Base-by-base conservation (phyloP, 2,329 filamentous ascomycete species). In the Hyphodiscus sp. region DNA sequence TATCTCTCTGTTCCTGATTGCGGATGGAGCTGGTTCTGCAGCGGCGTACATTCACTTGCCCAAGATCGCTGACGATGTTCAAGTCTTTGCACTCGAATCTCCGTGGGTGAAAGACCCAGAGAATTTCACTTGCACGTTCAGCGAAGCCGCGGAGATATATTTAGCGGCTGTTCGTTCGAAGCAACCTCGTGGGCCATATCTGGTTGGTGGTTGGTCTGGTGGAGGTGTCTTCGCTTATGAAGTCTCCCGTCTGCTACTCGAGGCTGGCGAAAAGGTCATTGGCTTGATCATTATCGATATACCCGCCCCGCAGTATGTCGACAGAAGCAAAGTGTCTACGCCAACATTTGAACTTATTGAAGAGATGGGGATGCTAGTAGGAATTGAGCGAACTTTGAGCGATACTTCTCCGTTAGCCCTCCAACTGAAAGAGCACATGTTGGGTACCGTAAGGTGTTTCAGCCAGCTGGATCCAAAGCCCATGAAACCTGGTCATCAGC, bases 211-310 rank as follows among this genome's bases (percentile, higher is more conserved):
- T 29, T 71, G 68, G 68, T 70, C 68, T 13, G 63, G 65, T 15
- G 70, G 70, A 19, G 70, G 67, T 41, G 65, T 70, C 20, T 65
- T 67, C 52, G 68, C 70, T 16, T 71, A 70, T 56, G 67, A 70
- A 52, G 67, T 67, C 9, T 61, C 65, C 10, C 52, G 63, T 38
- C 65, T 62, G 45, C 59, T 69, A 4, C 29, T 60, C 33, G 45
- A 56, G 1, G 51, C 50, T 18, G 60, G 59, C 13, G 59, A 63
- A 45, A 51, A 47, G 20, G 49, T 61, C 18, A 29, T 47, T 10
- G 26, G 33, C 29, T 49, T 62, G 13, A 38, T 61, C 16, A 44
- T 63, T 41, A 59, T 63, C 29, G 61, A 63, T 45, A 60, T 47
- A 54, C 49, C 15, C 43, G 33, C 23, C 56, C 54, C 8, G 18